Base-by-base conservation (phyloP, 2,329 filamentous ascomycete species). In the Fusarium setosum region DNA sequence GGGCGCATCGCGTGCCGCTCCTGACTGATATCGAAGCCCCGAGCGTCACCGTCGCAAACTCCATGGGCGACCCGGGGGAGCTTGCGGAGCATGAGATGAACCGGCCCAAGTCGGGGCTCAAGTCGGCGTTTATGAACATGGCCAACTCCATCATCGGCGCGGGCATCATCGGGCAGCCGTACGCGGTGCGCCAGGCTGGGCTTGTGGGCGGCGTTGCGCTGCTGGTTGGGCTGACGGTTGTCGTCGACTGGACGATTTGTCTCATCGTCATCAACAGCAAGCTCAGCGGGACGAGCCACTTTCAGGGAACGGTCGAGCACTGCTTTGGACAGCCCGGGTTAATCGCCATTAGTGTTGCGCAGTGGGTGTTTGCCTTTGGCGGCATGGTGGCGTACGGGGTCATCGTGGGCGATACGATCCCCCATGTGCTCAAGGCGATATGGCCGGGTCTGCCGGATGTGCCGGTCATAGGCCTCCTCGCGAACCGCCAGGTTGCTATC, bases 311-410 rank as follows among this genome's bases (percentile, higher is more conserved):
- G 1, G 94, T 99, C 75, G 91, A 97, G 79, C 90, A 95, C 79
- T 99, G 96, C 81, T 99, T 97, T 80, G 96, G 96, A 6, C 90
- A 88, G 72, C 85, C 90, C 17, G 96, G 96, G 0, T 84, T 99
- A 56, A 88, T 99, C 67, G 95, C 96, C 59, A 97, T 99, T 69
- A 86, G 82, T 61, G 68, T 98, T 63, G 96, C 96, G 48, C 96
- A 99, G 82, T 99, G 95, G 95, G 91, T 93, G 24, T 99, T 99
- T 84, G 96, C 96, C 4, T 99, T 98, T 82, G 96, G 96, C 56
- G 96, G 96, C 67, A 99, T 99, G 96, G 89, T 99, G 56, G 96
- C 96, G 13, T 99, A 98, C 78, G 96, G 94, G 68, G 94, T 99
- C 73, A 97, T 99, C 73, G 92, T 99, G 10, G 96, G 96, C 60